phyloP scores from a whole-genome alignment of 768 basidiomycete genomes.

The Phylloporus scabripes region DNA sequence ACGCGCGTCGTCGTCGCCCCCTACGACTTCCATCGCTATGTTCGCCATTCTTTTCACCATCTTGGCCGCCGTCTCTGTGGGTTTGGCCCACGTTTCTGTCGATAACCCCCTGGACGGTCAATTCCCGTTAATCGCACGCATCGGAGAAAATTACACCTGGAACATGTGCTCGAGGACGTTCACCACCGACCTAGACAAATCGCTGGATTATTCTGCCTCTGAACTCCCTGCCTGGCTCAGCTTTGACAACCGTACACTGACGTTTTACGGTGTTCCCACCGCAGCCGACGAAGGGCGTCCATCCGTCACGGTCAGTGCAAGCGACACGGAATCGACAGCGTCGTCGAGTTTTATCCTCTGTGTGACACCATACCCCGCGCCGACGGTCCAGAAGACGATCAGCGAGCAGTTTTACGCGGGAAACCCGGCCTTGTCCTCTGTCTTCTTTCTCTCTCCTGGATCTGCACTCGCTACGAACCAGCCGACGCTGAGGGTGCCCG shows the following conservation, averaged over 20 bases:
- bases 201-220: constrained; percentile 49
- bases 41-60: constrained; percentile 53
- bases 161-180: constrained; percentile 65
- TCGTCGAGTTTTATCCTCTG: constrained; percentile 52
- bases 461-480: constrained; percentile 49
- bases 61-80: constrained; percentile 35
- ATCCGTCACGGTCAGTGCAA: constrained; percentile 58
- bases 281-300: constrained; percentile 57
- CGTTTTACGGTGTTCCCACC: constrained; percentile 67
- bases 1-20: constrained; percentile 35
- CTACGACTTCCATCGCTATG: constrained; percentile 59
- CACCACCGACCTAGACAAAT: constrained; percentile 36
- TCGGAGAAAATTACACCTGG: constrained; percentile 63
- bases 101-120: constrained; percentile 63
- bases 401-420: constrained; percentile 53
- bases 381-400: constrained; percentile 50
- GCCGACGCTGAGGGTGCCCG: constrained; percentile 68
- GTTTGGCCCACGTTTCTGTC: constrained; percentile 46
- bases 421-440: constrained; percentile 70
- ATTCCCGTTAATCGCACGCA: constrained; percentile 72
- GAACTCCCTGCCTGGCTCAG: constrained; percentile 69
- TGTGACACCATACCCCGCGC: constrained; percentile 49
- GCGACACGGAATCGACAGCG: constrained; percentile 45
- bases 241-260: constrained; percentile 56
- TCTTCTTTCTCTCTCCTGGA: constrained; percentile 55